Evolutionary conservation across 495 filamentous ascomycete species (phyloP), one percentile per base, ranked within the genome.

Genomic region (Hypoxylon crocopeplum): DNA sequence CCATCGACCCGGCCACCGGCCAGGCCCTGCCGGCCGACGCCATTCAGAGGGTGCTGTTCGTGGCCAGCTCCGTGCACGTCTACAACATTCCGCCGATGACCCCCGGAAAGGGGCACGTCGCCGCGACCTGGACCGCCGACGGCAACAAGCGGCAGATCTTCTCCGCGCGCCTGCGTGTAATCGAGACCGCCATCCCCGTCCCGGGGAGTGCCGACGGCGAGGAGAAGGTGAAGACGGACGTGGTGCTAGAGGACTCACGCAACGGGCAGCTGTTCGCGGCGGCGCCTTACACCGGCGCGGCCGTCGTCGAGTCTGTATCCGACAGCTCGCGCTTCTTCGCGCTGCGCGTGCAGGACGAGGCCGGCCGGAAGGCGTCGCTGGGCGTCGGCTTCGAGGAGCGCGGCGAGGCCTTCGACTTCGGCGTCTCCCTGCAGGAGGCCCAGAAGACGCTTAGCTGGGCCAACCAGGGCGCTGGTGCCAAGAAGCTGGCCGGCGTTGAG

Each of bases 301-400:
- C 72, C 10, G 73, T 80, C 2, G 89, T 94, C 27, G 86, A 91
- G 72, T 82, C 90, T 51, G 86, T 88, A 19, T 71, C 86, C 38
- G 90, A 94, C 68, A 86, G 81, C 64, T 84, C 80, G 48, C 82
- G 90, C 32, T 94, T 94, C 77, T 94, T 93, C 65, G 90, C 90
- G 0, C 66, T 93, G 20, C 77, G 86, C n/a, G 90, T 94, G 7
- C 82, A 85, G 30, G 87, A 88, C 38, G 86, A 83, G 39, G 80
- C 79, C 1, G 82, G 83, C 1, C 75, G 82, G 56, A 92, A 91
- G 64, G 91, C 91, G 17, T 80, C 84, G 27, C 73, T 93, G 20
- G 90, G 91, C n/a, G 81, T 94, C 41, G 90, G 91, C 10, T 94
- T 93, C 66, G 91, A 93, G 76, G 90, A 93, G 72, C 74, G 91